phyloP scores from a whole-genome alignment of 1,284 basidiomycete species.

The Melampsora medusae region DNA sequence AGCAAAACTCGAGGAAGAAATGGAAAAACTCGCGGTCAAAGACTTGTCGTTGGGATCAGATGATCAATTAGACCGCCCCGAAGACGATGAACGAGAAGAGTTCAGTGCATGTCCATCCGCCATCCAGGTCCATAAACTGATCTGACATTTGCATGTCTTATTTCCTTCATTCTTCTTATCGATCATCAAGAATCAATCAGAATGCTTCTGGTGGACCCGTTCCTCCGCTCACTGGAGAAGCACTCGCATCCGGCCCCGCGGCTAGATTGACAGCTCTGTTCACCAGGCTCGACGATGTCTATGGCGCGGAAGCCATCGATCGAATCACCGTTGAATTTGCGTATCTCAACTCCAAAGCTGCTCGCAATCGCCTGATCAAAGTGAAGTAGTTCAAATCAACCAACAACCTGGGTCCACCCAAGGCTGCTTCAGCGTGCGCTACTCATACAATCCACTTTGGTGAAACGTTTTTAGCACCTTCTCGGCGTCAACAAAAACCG shows the following conservation, averaged over 20 bases:
- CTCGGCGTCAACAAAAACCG: constrained; percentile 78
- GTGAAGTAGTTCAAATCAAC: constrained; percentile 4
- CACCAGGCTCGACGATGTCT: constrained; percentile 85
- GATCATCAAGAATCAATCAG: constrained; percentile 61
- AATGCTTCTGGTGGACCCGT: constrained; percentile 56
- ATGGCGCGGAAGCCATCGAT: constrained; percentile 86
- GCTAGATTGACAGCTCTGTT: constrained; percentile 89
- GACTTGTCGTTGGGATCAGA: constrained; percentile 50
- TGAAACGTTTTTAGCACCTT: constrained; percentile 66
- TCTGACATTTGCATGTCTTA: neutral
- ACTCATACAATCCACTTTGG: neutral
- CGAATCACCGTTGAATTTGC: constrained; percentile 93
- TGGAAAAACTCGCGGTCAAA: constrained; percentile 36
- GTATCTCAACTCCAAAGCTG: constrained; percentile 91
- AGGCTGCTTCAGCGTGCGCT: neutral
- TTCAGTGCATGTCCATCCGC: constrained; percentile 44
- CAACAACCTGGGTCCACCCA: neutral
- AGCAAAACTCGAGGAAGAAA: constrained; percentile 34
- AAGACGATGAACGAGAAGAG: constrained; percentile 54
- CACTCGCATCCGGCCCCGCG: constrained; percentile 57
- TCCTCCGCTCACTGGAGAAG: constrained; percentile 61
- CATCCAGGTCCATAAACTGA: neutral
- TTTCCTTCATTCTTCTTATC: constrained; percentile 27
- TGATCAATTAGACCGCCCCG: constrained; percentile 1
- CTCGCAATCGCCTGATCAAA: constrained; percentile 78